phyloP scores from a whole-genome alignment of 2,329 filamentous ascomycete genomes.

The Sporothrix brasiliensis region DNA sequence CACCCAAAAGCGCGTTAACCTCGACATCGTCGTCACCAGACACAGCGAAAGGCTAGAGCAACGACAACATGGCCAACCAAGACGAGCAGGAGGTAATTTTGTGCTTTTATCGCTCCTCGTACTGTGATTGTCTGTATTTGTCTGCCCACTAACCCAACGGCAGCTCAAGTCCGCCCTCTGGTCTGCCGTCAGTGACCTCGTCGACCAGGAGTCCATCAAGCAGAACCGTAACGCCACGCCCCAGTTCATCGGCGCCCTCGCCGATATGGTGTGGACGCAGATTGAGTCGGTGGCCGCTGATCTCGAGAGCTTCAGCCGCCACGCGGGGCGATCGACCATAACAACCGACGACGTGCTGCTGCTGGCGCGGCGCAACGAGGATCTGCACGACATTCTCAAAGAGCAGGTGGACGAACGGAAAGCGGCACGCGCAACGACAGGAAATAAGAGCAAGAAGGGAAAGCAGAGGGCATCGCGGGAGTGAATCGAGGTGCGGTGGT shows the following conservation, averaged over 20 bases:
- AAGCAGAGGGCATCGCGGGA: slow-evolving; percentile 35
- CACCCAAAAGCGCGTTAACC: slow-evolving; percentile 9
- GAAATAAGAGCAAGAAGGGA: slow-evolving; percentile 43
- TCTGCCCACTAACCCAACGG: neutral
- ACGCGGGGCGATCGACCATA: slow-evolving; percentile 79
- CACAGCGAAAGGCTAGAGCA: neutral
- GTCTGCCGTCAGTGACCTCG: slow-evolving; percentile 81
- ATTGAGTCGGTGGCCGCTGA: slow-evolving; percentile 65
- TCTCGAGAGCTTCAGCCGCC: slow-evolving; percentile 63
- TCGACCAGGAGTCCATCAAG: slow-evolving; percentile 78
- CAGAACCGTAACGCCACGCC: slow-evolving; percentile 83
- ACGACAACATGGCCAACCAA: slow-evolving; percentile 38
- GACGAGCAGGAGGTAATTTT: slow-evolving; percentile 40
- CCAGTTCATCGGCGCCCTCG: slow-evolving; percentile 84
- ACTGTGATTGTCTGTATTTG: neutral
- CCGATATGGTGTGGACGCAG: slow-evolving; percentile 84
- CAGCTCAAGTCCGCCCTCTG: slow-evolving; percentile 83
- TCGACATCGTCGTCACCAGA: neutral
- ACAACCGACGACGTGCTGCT: slow-evolving; percentile 86
- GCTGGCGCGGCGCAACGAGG: slow-evolving; percentile 82
- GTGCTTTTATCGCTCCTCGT: too few relatives aligned
- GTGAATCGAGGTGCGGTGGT: too few relatives aligned
- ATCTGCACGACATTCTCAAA: slow-evolving; percentile 74
- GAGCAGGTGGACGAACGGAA: slow-evolving; percentile 66
- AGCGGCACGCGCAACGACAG: slow-evolving; percentile 46